phyloP scores from a whole-genome alignment of 1,139 yeast genomes.

The Hyphopichia pseudoburtonii region DNA sequence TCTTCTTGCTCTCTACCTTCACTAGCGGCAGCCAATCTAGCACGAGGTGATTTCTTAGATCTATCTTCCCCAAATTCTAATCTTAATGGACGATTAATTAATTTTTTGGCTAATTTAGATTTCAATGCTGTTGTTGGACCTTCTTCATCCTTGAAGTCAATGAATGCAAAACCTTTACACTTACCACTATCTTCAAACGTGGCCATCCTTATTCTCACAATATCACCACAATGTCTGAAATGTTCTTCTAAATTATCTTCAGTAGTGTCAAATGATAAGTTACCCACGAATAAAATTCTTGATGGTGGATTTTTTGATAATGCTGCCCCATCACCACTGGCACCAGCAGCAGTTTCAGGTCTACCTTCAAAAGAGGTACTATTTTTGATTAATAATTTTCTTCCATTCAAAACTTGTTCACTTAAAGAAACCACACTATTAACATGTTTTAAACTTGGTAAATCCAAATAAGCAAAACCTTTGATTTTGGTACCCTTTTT shows the following conservation, averaged over 20 bases:
- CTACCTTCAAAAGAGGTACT: constrained; percentile 85
- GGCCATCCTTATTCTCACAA: constrained; percentile 84
- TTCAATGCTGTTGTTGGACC: constrained; percentile 84
- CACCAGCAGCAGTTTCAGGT: constrained; percentile 57
- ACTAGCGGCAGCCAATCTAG: constrained; percentile 27
- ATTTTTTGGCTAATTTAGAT: constrained; percentile 64
- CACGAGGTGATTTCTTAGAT: constrained; percentile 66
- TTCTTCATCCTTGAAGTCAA: constrained; percentile 77
- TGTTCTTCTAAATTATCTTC: constrained; percentile 75
- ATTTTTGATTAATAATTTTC: constrained; percentile 82
- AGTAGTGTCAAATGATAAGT: constrained; percentile 90
- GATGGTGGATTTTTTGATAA: constrained; percentile 81
- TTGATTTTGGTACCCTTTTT: constrained; percentile 61
- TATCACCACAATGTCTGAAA: constrained; percentile 80
- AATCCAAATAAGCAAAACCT: constrained; percentile 93
- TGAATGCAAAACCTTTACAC: constrained; percentile 94
- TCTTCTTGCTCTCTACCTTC: constrained; percentile 17
- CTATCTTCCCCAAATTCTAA: constrained; percentile 96
- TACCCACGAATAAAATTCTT: constrained; percentile 87
- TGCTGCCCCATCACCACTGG: constrained; percentile 24
- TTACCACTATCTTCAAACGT: constrained; percentile 95
- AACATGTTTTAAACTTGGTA: constrained; percentile 63
- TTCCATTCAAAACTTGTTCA: constrained; percentile 74
- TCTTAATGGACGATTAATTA: constrained; percentile 75
- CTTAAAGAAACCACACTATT: constrained; percentile 64